These are phyloP conservation scores for Cenchrus purpureus DNA, from an alignment of 176 grass and related monocot species.

Conservation along the genomic window DNA sequence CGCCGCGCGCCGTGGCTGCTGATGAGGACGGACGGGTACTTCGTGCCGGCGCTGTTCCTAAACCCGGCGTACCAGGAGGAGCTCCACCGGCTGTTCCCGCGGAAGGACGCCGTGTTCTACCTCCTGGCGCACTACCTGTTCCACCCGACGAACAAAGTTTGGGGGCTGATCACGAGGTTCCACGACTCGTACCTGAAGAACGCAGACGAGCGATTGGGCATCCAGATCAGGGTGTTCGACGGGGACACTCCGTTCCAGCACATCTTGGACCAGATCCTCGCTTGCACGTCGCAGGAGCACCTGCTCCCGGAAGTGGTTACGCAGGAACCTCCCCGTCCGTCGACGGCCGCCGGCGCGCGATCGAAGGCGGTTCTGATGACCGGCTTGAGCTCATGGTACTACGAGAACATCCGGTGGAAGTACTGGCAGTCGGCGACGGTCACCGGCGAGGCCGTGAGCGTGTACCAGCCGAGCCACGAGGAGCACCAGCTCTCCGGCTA, in stretches of 20 bases:
- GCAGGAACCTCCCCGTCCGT: not conserved
- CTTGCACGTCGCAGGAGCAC: constrained; percentile 42
- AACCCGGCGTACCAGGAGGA: constrained; percentile 55
- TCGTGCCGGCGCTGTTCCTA: constrained; percentile 61
- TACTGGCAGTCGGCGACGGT: constrained; percentile 61
- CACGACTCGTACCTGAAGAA: constrained; percentile 48
- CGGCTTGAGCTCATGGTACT: constrained; percentile 53
- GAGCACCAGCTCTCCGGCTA: constrained; percentile 48
- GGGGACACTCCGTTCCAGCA: constrained; percentile 51
- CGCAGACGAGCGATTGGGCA: constrained; percentile 46
- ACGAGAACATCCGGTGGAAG: constrained; percentile 58
- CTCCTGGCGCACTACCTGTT: constrained; percentile 60
- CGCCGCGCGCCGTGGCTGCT: constrained; percentile 58
- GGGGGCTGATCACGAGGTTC: constrained; percentile 71
- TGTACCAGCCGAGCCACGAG: constrained; percentile 80
- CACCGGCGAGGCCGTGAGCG: constrained; percentile 52
- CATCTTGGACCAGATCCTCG: constrained; percentile 50
- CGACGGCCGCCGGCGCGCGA: not conserved
- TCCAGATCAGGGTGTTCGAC: constrained; percentile 65
- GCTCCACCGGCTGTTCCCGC: constrained; percentile 53
- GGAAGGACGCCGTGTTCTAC: constrained; percentile 65
- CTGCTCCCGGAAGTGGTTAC: constrained; percentile 36
- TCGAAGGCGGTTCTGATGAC: constrained; percentile 46
- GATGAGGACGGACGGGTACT: constrained; percentile 66
- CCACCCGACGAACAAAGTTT: constrained; percentile 59